phyloP scores from a whole-genome alignment of 345 rosid genomes.

The Moricandia arvensis region DNA sequence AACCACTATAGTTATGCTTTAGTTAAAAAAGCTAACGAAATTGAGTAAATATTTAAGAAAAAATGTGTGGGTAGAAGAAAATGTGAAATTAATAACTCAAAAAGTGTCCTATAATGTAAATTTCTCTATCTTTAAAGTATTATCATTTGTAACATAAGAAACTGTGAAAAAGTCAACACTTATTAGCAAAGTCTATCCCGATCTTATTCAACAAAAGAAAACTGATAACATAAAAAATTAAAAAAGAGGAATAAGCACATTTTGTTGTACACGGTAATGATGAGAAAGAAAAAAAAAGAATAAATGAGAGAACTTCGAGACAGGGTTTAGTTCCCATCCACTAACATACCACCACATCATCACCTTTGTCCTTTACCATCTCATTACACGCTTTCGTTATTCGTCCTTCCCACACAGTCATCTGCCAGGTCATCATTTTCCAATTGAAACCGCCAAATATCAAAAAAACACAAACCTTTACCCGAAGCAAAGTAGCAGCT shows the following conservation, averaged over 20 bases:
- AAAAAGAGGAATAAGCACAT: neutral
- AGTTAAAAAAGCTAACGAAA: too few species aligned
- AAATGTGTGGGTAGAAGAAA: too few species aligned
- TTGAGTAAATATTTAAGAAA: too few species aligned
- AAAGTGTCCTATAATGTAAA: too few species aligned
- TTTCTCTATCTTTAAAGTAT: too few species aligned
- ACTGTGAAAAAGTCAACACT: neutral
- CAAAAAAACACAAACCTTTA: slow-evolving; percentile 29
- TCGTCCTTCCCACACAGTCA: slow-evolving; percentile 11
- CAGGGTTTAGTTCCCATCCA: slow-evolving; percentile 21
- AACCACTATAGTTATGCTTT: too few species aligned
- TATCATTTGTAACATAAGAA: neutral
- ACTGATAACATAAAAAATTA: too few species aligned
- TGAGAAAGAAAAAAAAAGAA: neutral
- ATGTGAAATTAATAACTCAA: too few species aligned
- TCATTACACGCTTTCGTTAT: slow-evolving; percentile 6
- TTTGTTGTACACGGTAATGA: neutral
- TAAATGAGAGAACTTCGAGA: slow-evolving; percentile 23
- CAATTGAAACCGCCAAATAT: slow-evolving; percentile 7
- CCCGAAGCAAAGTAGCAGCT: slow-evolving; percentile 34
- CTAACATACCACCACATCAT: slow-evolving; percentile 3
- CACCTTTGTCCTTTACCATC: slow-evolving; percentile 9
- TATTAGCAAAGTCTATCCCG: neutral
- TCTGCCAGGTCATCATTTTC: slow-evolving; percentile 14
- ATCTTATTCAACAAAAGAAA: neutral